phyloP scores from a whole-genome alignment of 805 yeast genomes.

The Teunomyces atbi region DNA sequence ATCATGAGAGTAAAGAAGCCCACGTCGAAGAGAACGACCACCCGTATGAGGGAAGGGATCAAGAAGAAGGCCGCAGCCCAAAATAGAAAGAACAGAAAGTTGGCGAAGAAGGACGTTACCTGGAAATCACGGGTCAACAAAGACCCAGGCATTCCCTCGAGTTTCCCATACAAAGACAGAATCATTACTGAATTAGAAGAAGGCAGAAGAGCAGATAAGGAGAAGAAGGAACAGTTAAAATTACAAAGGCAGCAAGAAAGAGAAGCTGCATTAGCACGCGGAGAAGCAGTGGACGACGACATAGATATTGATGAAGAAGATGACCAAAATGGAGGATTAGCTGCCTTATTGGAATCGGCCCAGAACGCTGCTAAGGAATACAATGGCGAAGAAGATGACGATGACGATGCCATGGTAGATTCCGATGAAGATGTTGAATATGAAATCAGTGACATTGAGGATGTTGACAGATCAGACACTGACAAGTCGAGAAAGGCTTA shows the following conservation, averaged over 20 bases:
- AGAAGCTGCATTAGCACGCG: constrained; percentile 38
- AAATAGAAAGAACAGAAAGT: constrained; percentile 77
- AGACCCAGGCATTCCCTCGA: constrained; percentile 93
- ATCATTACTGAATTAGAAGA: constrained; percentile 72
- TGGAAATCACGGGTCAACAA: constrained; percentile 85
- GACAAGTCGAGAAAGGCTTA: constrained; percentile 86
- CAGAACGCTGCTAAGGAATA: constrained; percentile 79
- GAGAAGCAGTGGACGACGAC: constrained; percentile 35
- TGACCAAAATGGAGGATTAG: constrained; percentile 53
- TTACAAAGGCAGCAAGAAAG: constrained; percentile 50
- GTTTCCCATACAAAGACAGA: constrained; percentile 90
- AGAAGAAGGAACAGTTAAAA: constrained; percentile 50
- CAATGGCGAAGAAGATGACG: constrained; percentile 51
- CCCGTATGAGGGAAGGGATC: constrained; percentile 95
- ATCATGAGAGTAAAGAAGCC: constrained; percentile 55
- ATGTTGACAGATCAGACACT: constrained; percentile 45
- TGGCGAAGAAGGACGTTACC: constrained; percentile 83
- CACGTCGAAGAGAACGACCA: constrained; percentile 83
- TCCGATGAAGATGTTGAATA: constrained; percentile 44
- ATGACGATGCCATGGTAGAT: constrained; percentile 26
- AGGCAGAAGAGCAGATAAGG: constrained; percentile 52
- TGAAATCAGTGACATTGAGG: constrained; percentile 41
- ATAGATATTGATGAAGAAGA: constrained; percentile 41
- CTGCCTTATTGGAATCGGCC: constrained; percentile 88
- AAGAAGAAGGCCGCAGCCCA: constrained; percentile 94